Evolutionary conservation across 2,329 filamentous ascomycete species (phyloP).

Genomic region (Epichloe sp.): DNA sequence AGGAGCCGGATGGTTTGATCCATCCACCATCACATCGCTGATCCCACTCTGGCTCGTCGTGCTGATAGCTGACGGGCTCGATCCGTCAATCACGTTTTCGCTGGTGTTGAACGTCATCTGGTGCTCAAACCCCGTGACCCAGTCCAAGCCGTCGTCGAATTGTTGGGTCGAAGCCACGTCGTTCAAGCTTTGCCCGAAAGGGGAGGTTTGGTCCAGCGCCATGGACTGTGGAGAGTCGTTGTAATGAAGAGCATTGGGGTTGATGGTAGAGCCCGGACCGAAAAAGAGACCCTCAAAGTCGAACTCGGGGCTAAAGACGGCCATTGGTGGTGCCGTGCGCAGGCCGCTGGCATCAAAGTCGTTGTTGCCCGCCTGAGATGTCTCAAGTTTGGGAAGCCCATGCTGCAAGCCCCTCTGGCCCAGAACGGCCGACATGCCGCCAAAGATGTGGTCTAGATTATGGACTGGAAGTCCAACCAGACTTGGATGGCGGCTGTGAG

Average conservation of each 20-base stretch:
- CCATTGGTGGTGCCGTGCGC: slow-evolving; percentile 60
- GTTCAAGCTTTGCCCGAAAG: slow-evolving; percentile 42
- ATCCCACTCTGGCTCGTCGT: slow-evolving; percentile 84
- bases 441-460: slow-evolving; percentile 49
- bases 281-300: slow-evolving; percentile 46
- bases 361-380: slow-evolving; percentile 50
- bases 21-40: slow-evolving; percentile 85
- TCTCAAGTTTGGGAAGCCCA: slow-evolving; percentile 73
- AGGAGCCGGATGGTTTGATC: slow-evolving; percentile 50
- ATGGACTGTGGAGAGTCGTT: slow-evolving; percentile 61
- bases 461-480: slow-evolving; percentile 53
- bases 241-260: slow-evolving; percentile 69
- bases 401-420: slow-evolving; percentile 53
- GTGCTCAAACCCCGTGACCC: slow-evolving; percentile 68
- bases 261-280: slow-evolving; percentile 52
- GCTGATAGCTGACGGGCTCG: slow-evolving; percentile 91
- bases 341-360: slow-evolving; percentile 52
- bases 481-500: slow-evolving; percentile 61
- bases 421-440: slow-evolving; percentile 57
- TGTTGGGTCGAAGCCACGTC: slow-evolving; percentile 44
- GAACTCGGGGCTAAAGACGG: slow-evolving; percentile 48
- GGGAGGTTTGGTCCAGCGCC: slow-evolving; percentile 47
- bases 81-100: slow-evolving; percentile 78
- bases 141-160: slow-evolving; percentile 73
- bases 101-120: slow-evolving; percentile 58